phyloP scores from a whole-genome alignment of 352 stramenopile species.

The Pythium brachiatum region DNA sequence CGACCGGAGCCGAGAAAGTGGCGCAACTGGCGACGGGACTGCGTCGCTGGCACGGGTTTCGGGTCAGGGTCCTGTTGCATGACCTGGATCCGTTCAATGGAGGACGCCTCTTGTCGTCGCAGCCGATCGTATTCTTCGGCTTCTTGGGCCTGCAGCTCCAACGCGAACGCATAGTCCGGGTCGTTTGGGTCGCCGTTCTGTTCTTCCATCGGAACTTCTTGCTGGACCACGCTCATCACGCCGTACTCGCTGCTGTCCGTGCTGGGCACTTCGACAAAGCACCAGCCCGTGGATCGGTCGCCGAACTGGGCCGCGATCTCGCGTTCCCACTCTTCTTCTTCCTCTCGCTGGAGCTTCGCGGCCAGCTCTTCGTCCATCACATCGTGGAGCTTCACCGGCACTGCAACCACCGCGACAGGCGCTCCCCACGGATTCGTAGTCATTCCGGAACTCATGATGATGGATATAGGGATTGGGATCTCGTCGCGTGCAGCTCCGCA shows the following conservation, averaged over 20 bases:
- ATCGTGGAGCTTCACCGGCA: slow-evolving; percentile 50
- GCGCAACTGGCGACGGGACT: slow-evolving; percentile 11
- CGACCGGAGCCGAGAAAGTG: neutral
- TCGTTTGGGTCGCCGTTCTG: slow-evolving; percentile 34
- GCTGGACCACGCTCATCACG: slow-evolving; percentile 73
- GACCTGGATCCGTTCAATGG: slow-evolving; percentile 60
- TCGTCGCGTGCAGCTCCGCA: neutral
- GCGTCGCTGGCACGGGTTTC: neutral
- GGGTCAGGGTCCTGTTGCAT: slow-evolving; percentile 46
- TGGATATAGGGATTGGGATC: neutral
- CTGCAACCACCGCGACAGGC: slow-evolving; percentile 18
- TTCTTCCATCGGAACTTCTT: slow-evolving; percentile 56
- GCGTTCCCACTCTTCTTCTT: slow-evolving; percentile 63
- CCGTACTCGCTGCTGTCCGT: slow-evolving; percentile 37
- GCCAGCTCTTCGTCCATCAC: slow-evolving; percentile 75
- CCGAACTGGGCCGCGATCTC: slow-evolving; percentile 66
- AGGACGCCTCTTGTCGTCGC: slow-evolving; percentile 61
- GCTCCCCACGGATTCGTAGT: slow-evolving; percentile 36
- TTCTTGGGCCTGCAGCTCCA: slow-evolving; percentile 69
- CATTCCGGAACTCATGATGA: slow-evolving; percentile 9
- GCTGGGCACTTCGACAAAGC: slow-evolving; percentile 74
- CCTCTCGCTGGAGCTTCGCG: slow-evolving; percentile 64
- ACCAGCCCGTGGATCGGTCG: slow-evolving; percentile 52
- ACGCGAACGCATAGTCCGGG: slow-evolving; percentile 69
- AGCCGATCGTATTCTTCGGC: slow-evolving; percentile 74